Conservation (phyloP, 139 green algal genomes). For the Trebouxia sp. region DNA sequence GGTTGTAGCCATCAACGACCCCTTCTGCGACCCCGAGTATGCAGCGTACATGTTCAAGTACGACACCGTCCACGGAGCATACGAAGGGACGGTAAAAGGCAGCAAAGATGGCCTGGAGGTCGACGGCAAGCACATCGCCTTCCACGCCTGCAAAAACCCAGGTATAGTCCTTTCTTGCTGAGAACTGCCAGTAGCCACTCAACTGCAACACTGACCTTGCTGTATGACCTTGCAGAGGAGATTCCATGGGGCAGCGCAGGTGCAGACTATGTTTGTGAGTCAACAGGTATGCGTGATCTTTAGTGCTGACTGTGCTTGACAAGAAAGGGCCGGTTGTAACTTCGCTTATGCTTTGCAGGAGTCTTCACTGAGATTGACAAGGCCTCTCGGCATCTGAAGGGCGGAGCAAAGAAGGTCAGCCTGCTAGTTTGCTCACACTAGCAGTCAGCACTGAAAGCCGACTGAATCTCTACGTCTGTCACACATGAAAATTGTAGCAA, state of each 20-base stretch:
- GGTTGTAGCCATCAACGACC: slow-evolving; percentile 51
- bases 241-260: slow-evolving; percentile 83
- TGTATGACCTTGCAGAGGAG: slow-evolving; percentile 32
- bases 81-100: slow-evolving; percentile 3
- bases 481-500: not conserved
- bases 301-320: not conserved
- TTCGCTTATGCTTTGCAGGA: too few species aligned
- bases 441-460: not conserved
- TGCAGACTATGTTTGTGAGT: slow-evolving; percentile 90
- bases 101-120: slow-evolving; percentile 6
- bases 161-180: too few species aligned
- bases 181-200: too few species aligned
- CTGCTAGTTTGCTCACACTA: not conserved
- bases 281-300: slow-evolving; percentile 62
- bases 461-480: not conserved
- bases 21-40: slow-evolving; percentile 47
- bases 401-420: slow-evolving; percentile 88
- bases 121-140: slow-evolving; percentile 18
- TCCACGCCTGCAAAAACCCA: slow-evolving; percentile 66
- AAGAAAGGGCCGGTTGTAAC: not conserved
- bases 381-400: slow-evolving; percentile 76
- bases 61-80: slow-evolving; percentile 20
- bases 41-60: slow-evolving; percentile 44
- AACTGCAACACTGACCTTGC: too few species aligned
- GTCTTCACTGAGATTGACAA: slow-evolving; percentile 91